phyloP scores from a whole-genome alignment of 768 basidiomycete species.

The Suillus plorans region DNA sequence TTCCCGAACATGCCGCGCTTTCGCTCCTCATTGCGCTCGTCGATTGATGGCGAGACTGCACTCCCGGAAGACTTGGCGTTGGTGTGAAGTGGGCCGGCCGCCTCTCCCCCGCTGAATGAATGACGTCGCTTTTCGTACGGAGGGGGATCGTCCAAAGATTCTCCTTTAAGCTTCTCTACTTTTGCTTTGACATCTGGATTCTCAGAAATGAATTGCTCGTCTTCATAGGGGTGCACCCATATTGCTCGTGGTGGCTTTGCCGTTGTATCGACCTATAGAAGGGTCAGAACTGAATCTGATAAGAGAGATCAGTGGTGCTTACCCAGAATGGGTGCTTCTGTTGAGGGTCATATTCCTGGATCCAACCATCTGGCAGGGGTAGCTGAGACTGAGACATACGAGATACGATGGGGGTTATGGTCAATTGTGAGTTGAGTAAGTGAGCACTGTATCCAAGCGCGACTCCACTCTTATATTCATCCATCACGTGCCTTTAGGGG shows the following conservation, averaged over 20 bases:
- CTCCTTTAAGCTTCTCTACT: conserved; percentile 15
- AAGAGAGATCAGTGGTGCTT: neutral
- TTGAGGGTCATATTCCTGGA: conserved; percentile 43
- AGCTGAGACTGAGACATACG: conserved; percentile 22
- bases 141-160: conserved; percentile 21
- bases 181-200: conserved; percentile 50
- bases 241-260: conserved; percentile 63
- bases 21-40: conserved; percentile 18
- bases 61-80: conserved; percentile 2
- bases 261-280: conserved; percentile 57
- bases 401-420: conserved; percentile 2
- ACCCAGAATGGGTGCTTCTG: conserved; percentile 53
- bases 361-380: conserved; percentile 59
- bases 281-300: neutral
- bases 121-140: conserved; percentile 31
- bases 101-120: conserved; percentile 23
- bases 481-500: conserved; percentile 1
- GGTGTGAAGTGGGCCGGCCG: neutral
- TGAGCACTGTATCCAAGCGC: neutral
- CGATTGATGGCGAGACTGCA: neutral
- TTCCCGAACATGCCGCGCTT: conserved; percentile 58
- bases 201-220: conserved; percentile 58
- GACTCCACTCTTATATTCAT: conserved; percentile 8
- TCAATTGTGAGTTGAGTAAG: neutral
- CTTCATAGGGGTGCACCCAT: conserved; percentile 75